Evolutionary conservation across 164 flowering plant species (phyloP), one percentile per base, ranked within the genome.

Genomic region (Kalanchoe fedtschenkoi): DNA sequence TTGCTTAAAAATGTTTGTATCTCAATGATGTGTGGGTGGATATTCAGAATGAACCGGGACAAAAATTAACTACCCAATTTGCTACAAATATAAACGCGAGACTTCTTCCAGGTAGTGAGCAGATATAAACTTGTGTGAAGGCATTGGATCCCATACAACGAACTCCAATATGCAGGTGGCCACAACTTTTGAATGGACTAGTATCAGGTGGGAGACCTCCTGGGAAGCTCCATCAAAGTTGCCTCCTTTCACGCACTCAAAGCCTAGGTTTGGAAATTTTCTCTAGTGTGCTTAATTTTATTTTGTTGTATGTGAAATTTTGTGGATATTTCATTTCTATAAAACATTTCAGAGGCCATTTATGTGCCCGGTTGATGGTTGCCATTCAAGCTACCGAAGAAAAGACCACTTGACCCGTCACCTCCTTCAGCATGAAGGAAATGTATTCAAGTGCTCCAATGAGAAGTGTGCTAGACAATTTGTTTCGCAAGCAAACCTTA

Each of bases 171-270:
- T 88, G 95, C 86, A 53, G 68, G 86, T 79, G 91, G 95, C 75
- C 61, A 64, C 54, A 54, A 32, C 21, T 38, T 87, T 87, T 89
- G 89, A 81, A 64, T 84, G 95, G 99, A 90, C 82, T 59, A 93
- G 97, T 88, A 93, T 68, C 97, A 87, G 97, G 95, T 65, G 97
- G 99, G 97, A 68, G 97, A 90, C 99, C 92, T 71, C 97, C 99
- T 90, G 97, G 57, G 97, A 93, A 93, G 97, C 89, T 86, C 96
- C 89, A 42, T 90, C 92, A 88, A 80, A 91, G 19, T 47, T 67
- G 86, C 95, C 93, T 86, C 80, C 17, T 24, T 35, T 82, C 98
- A 93, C 92, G 89, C 87, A 63, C n/a, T n/a, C n/a, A n/a, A n/a
- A n/a, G n/a, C n/a, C n/a, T n/a, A n/a, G n/a, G n/a, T n/a, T n/a